Evolutionary conservation across 805 yeast species (phyloP), one percentile per base, ranked within the genome.

Genomic region (Diddensiella santjacobensis): DNA sequence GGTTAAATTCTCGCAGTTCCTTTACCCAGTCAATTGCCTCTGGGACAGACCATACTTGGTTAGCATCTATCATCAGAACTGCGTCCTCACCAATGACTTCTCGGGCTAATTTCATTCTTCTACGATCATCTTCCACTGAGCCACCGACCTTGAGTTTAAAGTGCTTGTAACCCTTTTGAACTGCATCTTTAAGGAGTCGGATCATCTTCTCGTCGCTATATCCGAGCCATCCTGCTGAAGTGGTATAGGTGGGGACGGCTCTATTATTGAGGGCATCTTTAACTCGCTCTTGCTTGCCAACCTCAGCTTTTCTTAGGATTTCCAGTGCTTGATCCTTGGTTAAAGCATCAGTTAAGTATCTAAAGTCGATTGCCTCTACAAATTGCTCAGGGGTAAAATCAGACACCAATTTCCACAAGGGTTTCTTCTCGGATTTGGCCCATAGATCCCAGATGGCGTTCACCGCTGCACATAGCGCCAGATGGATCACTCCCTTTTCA

Each of bases 151-250:
- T 70, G 55, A 70, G 64, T 52, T 70, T 70, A 61, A 70, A 70
- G 40, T 60, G 52, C 19, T 60, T 65, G 58, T 63, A 70, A 15
- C 74, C 73, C 41, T 61, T 57, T 30, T 57, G 66, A 31, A 67
- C 50, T 36, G 70, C 63, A 40, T 68, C 66, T 31, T 58, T 48
- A 17, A 68, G 50, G 36, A 67, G 50, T 4, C 48, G 46, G 41
- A 64, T 63, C 70, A 70, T 69, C 47, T 69, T 70, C 18, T 70
- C 73, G 26, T 67, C 73, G 20, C 59, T 51, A 50, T 63, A 70
- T 4, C 70, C 73, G 13, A 70, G 58, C 74, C 74, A 70, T 22
- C 74, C 74, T 3, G 74, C 72, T 39, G 70, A 60, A 17, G 74
- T 70, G 23, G 74, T 70, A 51, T 70, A 70, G 3, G 71, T 71